Conservation (phyloP, 495 filamentous ascomycete species). For the Haplographium delicatum region DNA sequence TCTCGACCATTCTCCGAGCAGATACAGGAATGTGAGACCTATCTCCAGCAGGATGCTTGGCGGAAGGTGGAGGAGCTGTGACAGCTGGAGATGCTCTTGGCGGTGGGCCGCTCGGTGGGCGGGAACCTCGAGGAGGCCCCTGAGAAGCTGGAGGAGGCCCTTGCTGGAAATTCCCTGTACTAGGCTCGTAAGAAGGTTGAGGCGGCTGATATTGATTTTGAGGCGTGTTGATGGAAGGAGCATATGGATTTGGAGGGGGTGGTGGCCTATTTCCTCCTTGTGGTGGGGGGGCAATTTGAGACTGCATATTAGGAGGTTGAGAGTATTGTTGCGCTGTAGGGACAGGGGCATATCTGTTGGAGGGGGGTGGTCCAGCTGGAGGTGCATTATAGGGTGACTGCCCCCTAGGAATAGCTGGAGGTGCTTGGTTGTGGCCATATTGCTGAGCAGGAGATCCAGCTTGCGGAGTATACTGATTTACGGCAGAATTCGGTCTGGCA, state of each 20-base stretch:
- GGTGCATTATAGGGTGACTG: constrained; percentile 87
- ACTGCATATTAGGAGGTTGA: constrained; percentile 37
- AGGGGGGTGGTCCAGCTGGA: constrained; percentile 64
- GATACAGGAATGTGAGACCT: constrained; percentile 78
- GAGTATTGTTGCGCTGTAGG: constrained; percentile 53
- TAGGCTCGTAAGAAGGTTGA: constrained; percentile 28
- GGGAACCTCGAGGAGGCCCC: constrained; percentile 26
- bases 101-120: constrained; percentile 27
- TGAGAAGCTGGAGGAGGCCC: constrained; percentile 25
- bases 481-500: constrained; percentile 52
- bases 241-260: constrained; percentile 55
- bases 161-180: constrained; percentile 19
- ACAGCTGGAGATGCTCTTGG: constrained; percentile 39
- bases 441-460: constrained; percentile 41
- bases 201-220: constrained; percentile 32
- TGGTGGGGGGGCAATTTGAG: constrained; percentile 43
- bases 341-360: constrained; percentile 81
- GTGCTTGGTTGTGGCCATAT: constrained; percentile 40
- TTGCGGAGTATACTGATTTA: constrained; percentile 69
- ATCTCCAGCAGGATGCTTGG: constrained; percentile 79
- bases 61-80: constrained; percentile 30
- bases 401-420: constrained; percentile 61
- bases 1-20: constrained; percentile 73
- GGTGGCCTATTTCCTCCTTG: constrained; percentile 40
- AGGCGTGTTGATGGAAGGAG: constrained; percentile 38